Evolutionary conservation across 1,139 yeast species (phyloP), one percentile per base, ranked within the genome.

Genomic region (Protomyces lactucae-debilis): DNA sequence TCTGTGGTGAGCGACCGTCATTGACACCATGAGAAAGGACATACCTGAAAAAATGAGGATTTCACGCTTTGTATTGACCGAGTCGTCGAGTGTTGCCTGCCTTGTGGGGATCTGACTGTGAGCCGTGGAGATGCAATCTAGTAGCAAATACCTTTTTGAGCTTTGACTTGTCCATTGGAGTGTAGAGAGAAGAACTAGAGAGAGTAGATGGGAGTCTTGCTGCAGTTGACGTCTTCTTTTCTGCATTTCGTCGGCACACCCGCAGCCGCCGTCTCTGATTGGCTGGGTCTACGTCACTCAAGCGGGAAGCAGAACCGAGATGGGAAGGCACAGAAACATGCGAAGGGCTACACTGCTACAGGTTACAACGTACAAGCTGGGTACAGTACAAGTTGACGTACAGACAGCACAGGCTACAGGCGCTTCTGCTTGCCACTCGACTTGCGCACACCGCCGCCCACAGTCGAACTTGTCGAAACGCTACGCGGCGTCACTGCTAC

Each of bases 21-120:
- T 53, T 1, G 0, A 21, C 9, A n/a, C 55, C 16, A 6, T 6
- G 2, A 43, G 25, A 9, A 43, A 10, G 56, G 28, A 61, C 67
- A 23, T 65, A 69, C 70, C 71, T 9, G 76, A 74, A 67, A 76
- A 76, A 66, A 76, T 74, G 56, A 77, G 77, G 64, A 76, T 69
- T 51, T 69, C 70, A 25, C 66, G 65, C 64, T 64, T 61, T 32
- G 61, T 60, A 40, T 54, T 45, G 37, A 59, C 63, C 43, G 53
- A 51, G 32, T 59, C 63, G 23, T 59, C 63, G 45, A 59, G 43
- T 16, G 63, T 59, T 23, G 57, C 35, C 21, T 59, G 63, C n/a
- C 63, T 46, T 3, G 63, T 52, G 12, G 57, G 63, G 28, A 59
- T 59, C 63, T 59, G 48, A n/a, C 2, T 18, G 10, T 43, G 48